Evolutionary conservation across 495 filamentous ascomycete genomes (phyloP), one percentile per base, ranked within the genome.

Genomic region (Penicillium flavigenum): DNA sequence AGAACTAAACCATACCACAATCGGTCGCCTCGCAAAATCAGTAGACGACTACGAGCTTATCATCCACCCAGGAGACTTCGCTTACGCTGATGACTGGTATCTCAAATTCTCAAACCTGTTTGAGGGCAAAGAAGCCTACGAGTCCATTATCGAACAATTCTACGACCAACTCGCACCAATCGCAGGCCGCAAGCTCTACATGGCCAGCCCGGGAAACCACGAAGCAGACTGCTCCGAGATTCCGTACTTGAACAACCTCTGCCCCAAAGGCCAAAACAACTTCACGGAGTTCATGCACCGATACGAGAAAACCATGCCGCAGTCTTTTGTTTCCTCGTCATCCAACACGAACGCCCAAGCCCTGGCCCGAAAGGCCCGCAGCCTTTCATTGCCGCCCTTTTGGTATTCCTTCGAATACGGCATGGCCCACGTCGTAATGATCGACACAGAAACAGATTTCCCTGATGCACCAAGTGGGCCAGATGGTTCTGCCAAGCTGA

Each of bases 341-440:
- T 63, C 71, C 12, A 82, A 79, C 71, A 60, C 62, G 14, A 72
- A 72, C 2, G 81, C 81, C 0, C 72, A 72, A 26, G 52, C 72
- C 16, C 69, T 73, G 36, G 82, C 82, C 16, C 70, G 72, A 46
- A 71, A 76, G 58, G 83, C 83, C 3, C 63, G 69, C 5, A 42
- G 56, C 26, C 74, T 83, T 4, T 70, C 83, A 4, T 79, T 81
- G 29, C 83, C 83, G 2, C 83, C 83, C 1, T 86, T 86, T 71
- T 86, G 83, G 83, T 86, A 83, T 67, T 84, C 81, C 0, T 86
- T 86, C 66, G 82, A 86, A 47, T 83, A 84, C 70, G 83, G 83
- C 59, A 80, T 83, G 76, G 74, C 73, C 6, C 83, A 86, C 68
- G 64, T 81, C 49, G 68, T 76, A 38, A 80, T 81, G 79, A 75